phyloP scores from a whole-genome alignment of 1,139 yeast species.

The Debaryomyces sp. region DNA sequence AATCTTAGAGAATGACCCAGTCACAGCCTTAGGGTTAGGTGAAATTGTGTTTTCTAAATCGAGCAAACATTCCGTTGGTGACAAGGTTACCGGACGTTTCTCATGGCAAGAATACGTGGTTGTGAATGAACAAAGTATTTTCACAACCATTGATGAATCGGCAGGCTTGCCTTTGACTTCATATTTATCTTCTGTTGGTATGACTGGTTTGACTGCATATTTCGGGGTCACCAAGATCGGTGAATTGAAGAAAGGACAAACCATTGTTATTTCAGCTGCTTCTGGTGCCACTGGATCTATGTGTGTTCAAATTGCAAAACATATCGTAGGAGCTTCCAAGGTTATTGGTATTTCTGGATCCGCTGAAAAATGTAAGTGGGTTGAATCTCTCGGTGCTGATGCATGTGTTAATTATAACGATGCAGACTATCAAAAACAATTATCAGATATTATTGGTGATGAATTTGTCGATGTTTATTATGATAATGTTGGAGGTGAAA shows the following conservation, averaged over 20 bases:
- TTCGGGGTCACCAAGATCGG: slow-evolving; percentile 30
- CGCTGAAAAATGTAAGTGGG: slow-evolving; percentile 30
- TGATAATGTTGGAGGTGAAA: slow-evolving; percentile 68
- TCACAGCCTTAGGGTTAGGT: slow-evolving; percentile 24
- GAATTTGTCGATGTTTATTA: slow-evolving; percentile 50
- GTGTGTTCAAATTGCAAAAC: slow-evolving; percentile 34
- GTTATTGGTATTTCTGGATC: slow-evolving; percentile 37
- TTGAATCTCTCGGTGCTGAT: slow-evolving; percentile 35
- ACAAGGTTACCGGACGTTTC: slow-evolving; percentile 22
- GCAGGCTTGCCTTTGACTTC: slow-evolving; percentile 33
- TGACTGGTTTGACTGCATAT: slow-evolving; percentile 36
- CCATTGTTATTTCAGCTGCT: slow-evolving; percentile 34
- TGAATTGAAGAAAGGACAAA: slow-evolving; percentile 26
- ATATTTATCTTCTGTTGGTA: slow-evolving; percentile 46
- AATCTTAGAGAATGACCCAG: slow-evolving; percentile 21
- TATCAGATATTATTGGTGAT: slow-evolving; percentile 48
- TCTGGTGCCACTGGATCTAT: slow-evolving; percentile 36
- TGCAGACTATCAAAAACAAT: slow-evolving; percentile 42
- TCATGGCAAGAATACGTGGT: slow-evolving; percentile 37
- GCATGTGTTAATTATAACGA: slow-evolving; percentile 26
- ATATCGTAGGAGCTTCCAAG: slow-evolving; percentile 27
- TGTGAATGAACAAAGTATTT: slow-evolving; percentile 20
- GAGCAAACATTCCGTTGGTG: slow-evolving; percentile 23
- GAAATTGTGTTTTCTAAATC: slow-evolving; percentile 27
- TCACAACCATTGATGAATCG: slow-evolving; percentile 26